Evolutionary conservation across 2,329 filamentous ascomycete species (phyloP), one percentile per base, ranked within the genome.

Genomic region (Arthrobotrys iridis): DNA sequence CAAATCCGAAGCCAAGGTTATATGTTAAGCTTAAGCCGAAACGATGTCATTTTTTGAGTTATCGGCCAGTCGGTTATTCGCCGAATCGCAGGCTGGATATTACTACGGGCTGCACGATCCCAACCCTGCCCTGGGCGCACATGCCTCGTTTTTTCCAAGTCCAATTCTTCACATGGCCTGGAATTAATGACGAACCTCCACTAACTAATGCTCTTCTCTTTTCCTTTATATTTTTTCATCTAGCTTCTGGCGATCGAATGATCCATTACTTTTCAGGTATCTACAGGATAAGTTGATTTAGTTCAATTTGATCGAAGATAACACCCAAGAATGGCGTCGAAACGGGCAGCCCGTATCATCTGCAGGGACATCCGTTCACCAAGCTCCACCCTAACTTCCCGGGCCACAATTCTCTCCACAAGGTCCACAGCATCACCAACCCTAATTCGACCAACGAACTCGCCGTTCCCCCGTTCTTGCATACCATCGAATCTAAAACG

Each of bases 361-460:
- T 74, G 70, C 55, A 66, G 62, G 59, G 70, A 74, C 52, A 58
- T 74, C 40, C 70, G 70, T 22, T 30, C 70, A 26, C 52, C 45
- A 18, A 59, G 43, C 45, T 28, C 66, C 18, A 63, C 43, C 28
- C 45, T 64, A 18, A 33, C 52, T 20, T 57, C 70, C 8, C 55
- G 65, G 46, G 55, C 57, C 18, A 46, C 70, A 41, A 24, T 66
- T 11, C 59, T 65, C 62, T 57, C 70, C 33, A 66, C 52, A 57
- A 18, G 18, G 11, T 66, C 60, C 26, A 55, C 58, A 60, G 35
- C 68, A 41, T 70, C 65, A 55, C 59, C 65, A 22, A 26, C 55
- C n/a, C 33, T 70, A 33, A 13, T 35, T 18, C 65, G 55, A 52
- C 55, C 40, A 45, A 55, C 43, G 50, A 50, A 55, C 48, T 43